phyloP scores from a whole-genome alignment of 2,329 filamentous ascomycete genomes.

The Aspergillus persii region DNA sequence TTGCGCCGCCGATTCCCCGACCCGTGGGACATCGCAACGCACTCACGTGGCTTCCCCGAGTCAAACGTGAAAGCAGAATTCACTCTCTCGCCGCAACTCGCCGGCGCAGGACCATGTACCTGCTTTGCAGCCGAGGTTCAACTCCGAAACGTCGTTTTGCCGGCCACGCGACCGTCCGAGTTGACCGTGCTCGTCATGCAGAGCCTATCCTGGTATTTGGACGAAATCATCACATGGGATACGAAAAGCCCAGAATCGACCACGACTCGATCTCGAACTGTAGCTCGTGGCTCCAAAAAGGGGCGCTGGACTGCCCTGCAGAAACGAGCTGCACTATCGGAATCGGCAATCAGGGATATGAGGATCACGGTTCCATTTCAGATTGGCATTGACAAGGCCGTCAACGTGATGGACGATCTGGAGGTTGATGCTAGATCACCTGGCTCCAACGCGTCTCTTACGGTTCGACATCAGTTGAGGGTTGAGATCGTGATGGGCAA shows the following conservation, averaged over 20 bases:
- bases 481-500: background rate
- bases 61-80: background rate
- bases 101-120: background rate
- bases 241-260: background rate
- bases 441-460: background rate
- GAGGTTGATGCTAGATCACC: background rate
- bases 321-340: background rate
- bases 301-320: background rate
- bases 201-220: background rate
- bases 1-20: background rate
- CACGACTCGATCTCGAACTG: background rate
- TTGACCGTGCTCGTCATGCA: background rate
- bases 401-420: background rate
- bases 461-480: background rate
- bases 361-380: background rate
- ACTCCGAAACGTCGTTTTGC: background rate
- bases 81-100: background rate
- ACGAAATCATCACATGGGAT: background rate
- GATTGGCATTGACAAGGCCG: background rate
- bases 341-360: background rate
- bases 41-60: background rate
- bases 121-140: background rate
- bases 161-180: background rate
- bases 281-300: background rate
- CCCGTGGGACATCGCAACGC: background rate